Conservation (phyloP, 2,329 filamentous ascomycete genomes). For the Ascochyta koolunga region DNA sequence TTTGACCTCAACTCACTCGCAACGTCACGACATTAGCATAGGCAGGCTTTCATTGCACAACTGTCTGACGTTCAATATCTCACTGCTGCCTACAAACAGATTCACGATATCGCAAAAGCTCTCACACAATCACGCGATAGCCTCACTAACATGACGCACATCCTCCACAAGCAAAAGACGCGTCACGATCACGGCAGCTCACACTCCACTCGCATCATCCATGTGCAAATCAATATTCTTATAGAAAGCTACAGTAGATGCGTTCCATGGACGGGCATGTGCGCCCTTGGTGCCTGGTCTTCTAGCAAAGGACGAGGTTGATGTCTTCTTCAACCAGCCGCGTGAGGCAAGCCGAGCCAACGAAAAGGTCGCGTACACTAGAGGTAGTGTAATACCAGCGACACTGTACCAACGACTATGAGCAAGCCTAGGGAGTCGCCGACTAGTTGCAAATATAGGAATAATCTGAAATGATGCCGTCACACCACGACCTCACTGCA, state of each 20-base stretch:
- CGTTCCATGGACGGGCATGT: not conserved
- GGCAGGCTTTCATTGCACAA: not conserved
- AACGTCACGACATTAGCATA: constrained; percentile 15
- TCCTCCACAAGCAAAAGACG: not conserved
- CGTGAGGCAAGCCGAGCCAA: constrained; percentile 60
- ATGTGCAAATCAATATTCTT: not conserved
- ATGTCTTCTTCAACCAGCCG: constrained; percentile 63
- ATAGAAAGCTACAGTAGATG: no score
- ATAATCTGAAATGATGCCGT: no score
- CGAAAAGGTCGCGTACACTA: constrained; percentile 54
- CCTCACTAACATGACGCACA: not conserved
- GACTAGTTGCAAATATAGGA: no score
- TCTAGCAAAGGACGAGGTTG: no score
- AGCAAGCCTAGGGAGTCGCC: no score
- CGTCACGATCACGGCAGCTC: not conserved
- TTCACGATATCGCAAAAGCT: not conserved
- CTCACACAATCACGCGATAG: not conserved
- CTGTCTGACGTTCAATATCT: not conserved
- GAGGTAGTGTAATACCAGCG: constrained; percentile 29
- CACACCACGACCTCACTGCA: no score
- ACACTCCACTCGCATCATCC: not conserved
- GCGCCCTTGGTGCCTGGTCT: no score
- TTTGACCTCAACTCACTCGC: constrained; percentile 9
- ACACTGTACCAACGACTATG: constrained; percentile 25
- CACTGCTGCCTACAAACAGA: not conserved